Conservation (phyloP, 805 yeast genomes). For the Candida berthetii region DNA sequence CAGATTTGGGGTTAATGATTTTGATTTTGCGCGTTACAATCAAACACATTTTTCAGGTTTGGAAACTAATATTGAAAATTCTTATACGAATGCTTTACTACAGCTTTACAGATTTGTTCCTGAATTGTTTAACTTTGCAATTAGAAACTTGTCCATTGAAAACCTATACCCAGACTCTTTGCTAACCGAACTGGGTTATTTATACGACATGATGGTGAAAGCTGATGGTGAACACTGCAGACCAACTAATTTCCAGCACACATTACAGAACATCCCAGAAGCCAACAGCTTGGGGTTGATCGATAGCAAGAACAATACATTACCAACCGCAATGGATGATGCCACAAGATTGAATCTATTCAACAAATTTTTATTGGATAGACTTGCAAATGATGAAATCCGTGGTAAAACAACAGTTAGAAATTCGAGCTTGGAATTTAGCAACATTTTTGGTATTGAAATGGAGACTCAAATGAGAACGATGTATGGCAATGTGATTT, state of each 20-base stretch:
- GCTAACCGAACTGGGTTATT: constrained; percentile 77
- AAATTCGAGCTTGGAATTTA: constrained; percentile 8
- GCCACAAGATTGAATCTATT: constrained; percentile 40
- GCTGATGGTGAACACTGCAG: constrained; percentile 76
- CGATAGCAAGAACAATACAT: constrained; percentile 17
- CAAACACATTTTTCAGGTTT: constrained; percentile 70
- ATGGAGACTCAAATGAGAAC: constrained; percentile 36
- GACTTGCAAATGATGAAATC: constrained; percentile 44
- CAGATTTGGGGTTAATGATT: constrained; percentile 88
- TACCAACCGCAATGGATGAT: constrained; percentile 2
- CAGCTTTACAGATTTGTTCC: constrained; percentile 80
- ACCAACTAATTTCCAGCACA: constrained; percentile 69
- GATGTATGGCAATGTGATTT: constrained; percentile 5
- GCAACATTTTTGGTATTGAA: constrained; percentile 33
- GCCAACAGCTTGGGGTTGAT: constrained; percentile 49
- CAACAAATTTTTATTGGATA: constrained; percentile 51
- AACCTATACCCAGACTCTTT: constrained; percentile 43
- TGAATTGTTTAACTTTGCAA: constrained; percentile 58
- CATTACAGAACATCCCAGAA: constrained; percentile 40
- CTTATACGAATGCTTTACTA: constrained; percentile 70
- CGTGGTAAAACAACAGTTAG: constrained; percentile 15
- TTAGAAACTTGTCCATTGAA: constrained; percentile 49
- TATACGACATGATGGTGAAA: constrained; percentile 86
- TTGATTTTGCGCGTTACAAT: constrained; percentile 85
- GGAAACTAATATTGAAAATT: constrained; percentile 81